These are phyloP conservation scores for Solanum neorickii DNA, from an alignment of 257 asterid genomes.

Conservation along the genomic window DNA sequence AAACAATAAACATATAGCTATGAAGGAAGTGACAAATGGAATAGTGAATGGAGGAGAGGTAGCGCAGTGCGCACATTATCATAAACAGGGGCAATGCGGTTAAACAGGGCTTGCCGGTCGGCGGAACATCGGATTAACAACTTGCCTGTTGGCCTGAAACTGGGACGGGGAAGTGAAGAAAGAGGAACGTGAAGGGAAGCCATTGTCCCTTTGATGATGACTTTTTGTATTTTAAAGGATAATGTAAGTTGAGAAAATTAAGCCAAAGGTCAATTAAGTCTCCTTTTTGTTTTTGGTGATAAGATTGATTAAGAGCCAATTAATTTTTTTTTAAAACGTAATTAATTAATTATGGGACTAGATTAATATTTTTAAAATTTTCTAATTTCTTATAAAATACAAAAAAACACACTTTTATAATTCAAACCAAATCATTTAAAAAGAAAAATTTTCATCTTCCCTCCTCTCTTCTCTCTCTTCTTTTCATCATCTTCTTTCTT, in stretches of 20 bases:
- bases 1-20: neutral
- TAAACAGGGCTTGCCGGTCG: conserved; percentile 63
- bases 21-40: neutral
- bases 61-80: conserved; percentile 51
- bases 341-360: no score
- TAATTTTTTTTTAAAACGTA: no score
- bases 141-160: conserved; percentile 7
- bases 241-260: neutral
- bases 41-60: neutral
- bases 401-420: no score
- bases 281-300: no score
- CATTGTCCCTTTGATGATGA: neutral
- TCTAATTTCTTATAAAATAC: no score
- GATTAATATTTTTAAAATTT: no score
- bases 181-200: conserved; percentile 5
- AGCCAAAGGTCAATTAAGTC: no score
- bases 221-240: neutral
- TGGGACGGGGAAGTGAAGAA: neutral
- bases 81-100: conserved; percentile 80
- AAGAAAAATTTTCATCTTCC: no score
- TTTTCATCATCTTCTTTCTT: no score
- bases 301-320: no score
- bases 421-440: no score
- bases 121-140: conserved; percentile 24
- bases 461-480: no score